Conservation (phyloP, 2,329 filamentous ascomycete species). For the Periconia macrospinosa region DNA sequence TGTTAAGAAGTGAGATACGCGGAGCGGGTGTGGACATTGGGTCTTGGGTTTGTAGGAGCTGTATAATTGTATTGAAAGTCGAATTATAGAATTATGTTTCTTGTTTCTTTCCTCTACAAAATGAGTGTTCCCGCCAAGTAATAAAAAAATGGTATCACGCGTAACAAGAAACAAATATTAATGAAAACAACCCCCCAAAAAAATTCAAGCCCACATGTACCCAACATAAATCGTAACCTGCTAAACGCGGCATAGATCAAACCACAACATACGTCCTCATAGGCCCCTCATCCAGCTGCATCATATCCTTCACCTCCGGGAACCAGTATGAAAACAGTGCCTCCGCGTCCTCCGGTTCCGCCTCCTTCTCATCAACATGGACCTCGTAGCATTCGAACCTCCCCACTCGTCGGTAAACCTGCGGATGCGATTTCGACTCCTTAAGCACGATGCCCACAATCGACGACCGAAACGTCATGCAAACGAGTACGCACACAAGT, state of each 20-base stretch:
- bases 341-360: constrained; percentile 40
- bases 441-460: constrained; percentile 39
- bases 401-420: constrained; percentile 33
- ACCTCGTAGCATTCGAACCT: constrained; percentile 42
- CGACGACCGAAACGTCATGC: constrained; percentile 42
- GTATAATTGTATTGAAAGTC: not conserved
- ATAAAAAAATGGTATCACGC: not conserved
- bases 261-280: constrained; percentile 33
- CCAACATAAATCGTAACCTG: not conserved
- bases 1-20: not conserved
- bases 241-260: constrained; percentile 4
- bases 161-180: not conserved
- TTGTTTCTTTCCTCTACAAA: not conserved
- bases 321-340: constrained; percentile 40
- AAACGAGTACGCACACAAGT: constrained; percentile 35
- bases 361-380: constrained; percentile 22
- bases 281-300: constrained; percentile 34
- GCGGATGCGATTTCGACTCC: constrained; percentile 14
- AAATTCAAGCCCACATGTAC: not conserved
- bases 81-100: not conserved
- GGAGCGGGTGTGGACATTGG: no score
- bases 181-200: not conserved
- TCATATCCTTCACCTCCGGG: constrained; percentile 41
- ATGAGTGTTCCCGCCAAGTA: not conserved
- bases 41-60: no score